These are phyloP conservation scores for Centaurea solstitialis DNA, from an alignment of 129 eudicot species.

Conservation along the genomic window DNA sequence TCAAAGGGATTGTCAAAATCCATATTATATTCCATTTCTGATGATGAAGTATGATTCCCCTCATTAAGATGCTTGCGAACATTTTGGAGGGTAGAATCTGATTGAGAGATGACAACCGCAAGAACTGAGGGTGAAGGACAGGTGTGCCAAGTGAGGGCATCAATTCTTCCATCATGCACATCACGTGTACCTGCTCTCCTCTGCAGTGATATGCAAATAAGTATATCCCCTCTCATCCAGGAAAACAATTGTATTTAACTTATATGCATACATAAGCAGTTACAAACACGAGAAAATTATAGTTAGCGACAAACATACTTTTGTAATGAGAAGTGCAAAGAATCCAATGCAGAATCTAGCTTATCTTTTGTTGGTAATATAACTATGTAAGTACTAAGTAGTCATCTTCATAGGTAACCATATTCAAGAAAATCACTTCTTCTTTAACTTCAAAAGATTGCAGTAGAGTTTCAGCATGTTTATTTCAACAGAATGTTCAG, in stretches of 20 bases:
- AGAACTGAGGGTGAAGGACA: conserved; percentile 92
- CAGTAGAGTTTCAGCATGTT: not conserved
- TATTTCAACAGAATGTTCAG: not conserved
- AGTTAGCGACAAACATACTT: not conserved
- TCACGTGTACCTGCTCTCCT: conserved; percentile 81
- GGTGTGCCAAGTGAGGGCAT: conserved; percentile 92
- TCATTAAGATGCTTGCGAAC: conserved; percentile 65
- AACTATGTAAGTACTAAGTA: not conserved
- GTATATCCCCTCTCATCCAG: conserved; percentile 31
- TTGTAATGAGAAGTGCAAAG: conserved; percentile 5
- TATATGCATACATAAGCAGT: not conserved
- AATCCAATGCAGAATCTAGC: not conserved
- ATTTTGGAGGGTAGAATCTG: conserved; percentile 76
- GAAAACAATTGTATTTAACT: conserved; percentile 13
- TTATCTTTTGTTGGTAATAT: not conserved
- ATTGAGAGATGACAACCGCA: conserved; percentile 75
- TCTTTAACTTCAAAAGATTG: not conserved
- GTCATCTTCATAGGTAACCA: not conserved
- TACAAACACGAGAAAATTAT: not conserved
- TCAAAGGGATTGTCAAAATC: conserved; percentile 85
- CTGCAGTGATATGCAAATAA: conserved; percentile 51
- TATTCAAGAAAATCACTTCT: not conserved
- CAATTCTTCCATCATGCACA: conserved; percentile 94
- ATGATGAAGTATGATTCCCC: conserved; percentile 38
- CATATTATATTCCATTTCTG: conserved; percentile 25